These are phyloP conservation scores for Arthroderma sp. DNA, from an alignment of 2,329 filamentous ascomycete species.

Conservation along the genomic window DNA sequence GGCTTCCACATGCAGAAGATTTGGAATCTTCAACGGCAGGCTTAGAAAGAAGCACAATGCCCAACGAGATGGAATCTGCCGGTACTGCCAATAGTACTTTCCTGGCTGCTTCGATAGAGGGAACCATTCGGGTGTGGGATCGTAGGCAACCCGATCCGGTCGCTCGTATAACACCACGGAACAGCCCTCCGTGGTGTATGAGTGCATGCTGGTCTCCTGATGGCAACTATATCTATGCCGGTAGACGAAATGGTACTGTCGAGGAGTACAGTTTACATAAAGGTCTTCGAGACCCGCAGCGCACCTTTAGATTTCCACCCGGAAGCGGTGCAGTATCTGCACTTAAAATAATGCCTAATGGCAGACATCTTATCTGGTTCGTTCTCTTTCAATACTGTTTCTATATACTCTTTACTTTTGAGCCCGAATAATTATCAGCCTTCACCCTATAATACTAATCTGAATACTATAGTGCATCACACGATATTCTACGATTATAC, in stretches of 20 bases:
- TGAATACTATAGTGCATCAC: conserved; percentile 54
- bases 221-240: conserved; percentile 89
- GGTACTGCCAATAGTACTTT: conserved; percentile 60
- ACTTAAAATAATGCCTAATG: conserved; percentile 82
- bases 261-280: conserved; percentile 89
- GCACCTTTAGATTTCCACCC: conserved; percentile 74
- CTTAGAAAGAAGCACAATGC: conserved; percentile 15
- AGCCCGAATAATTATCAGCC: background rate
- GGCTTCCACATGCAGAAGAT: conserved; percentile 34
- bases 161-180: conserved; percentile 62
- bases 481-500: conserved; percentile 88
- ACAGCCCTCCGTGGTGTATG: conserved; percentile 93
- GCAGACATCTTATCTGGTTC: conserved; percentile 76
- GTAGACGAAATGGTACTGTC: conserved; percentile 79
- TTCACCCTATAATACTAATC: background rate
- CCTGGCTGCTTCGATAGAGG: conserved; percentile 55
- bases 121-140: conserved; percentile 40
- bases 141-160: conserved; percentile 59
- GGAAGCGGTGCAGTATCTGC: conserved; percentile 85
- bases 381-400: conserved; percentile 16
- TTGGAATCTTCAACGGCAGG: conserved; percentile 21
- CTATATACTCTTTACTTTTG: background rate
- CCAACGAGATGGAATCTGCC: conserved; percentile 33
- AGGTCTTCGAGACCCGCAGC: conserved; percentile 58
- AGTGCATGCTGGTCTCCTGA: conserved; percentile 92